These are phyloP conservation scores for Rhizopus delemar DNA, from an alignment of 371 early-diverging fungal species.

Conservation along the genomic window DNA sequence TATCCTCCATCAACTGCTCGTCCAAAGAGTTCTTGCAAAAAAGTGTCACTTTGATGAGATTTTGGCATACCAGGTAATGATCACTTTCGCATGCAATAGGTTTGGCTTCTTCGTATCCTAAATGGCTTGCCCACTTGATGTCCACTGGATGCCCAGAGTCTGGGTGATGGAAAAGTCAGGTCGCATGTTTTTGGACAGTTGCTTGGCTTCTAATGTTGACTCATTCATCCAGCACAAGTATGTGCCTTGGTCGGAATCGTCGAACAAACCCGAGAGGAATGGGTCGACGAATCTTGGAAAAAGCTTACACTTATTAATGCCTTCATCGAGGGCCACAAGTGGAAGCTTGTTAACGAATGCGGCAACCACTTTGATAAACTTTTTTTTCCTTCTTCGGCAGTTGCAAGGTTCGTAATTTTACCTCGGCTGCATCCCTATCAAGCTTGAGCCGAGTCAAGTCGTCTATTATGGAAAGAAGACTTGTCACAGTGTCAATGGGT, in stretches of 20 bases:
- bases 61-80: slow-evolving; percentile 16
- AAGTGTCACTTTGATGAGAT: slow-evolving; percentile 16
- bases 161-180: slow-evolving; percentile 18
- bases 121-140: slow-evolving; percentile 16
- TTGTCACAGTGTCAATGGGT: slow-evolving; percentile 8
- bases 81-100: slow-evolving; percentile 13
- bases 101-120: slow-evolving; percentile 21
- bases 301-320: slow-evolving; percentile 11
- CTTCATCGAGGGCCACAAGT: slow-evolving; percentile 10
- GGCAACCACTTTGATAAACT: slow-evolving; percentile 18
- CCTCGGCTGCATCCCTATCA: slow-evolving; percentile 9
- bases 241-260: slow-evolving; percentile 15
- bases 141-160: slow-evolving; percentile 6
- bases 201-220: slow-evolving; percentile 13
- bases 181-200: slow-evolving; percentile 15
- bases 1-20: slow-evolving; percentile 22
- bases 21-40: slow-evolving; percentile 23
- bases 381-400: slow-evolving; percentile 14
- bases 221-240: slow-evolving; percentile 20
- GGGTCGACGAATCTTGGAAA: slow-evolving; percentile 13
- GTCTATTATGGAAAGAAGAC: slow-evolving; percentile 12
- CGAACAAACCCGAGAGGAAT: slow-evolving; percentile 20
- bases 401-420: slow-evolving; percentile 7
- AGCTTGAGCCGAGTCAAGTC: slow-evolving; percentile 10
- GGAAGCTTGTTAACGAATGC: slow-evolving; percentile 16